Conservation (phyloP, 768 basidiomycete genomes). For the Phlebiopsis flavidoalba region DNA sequence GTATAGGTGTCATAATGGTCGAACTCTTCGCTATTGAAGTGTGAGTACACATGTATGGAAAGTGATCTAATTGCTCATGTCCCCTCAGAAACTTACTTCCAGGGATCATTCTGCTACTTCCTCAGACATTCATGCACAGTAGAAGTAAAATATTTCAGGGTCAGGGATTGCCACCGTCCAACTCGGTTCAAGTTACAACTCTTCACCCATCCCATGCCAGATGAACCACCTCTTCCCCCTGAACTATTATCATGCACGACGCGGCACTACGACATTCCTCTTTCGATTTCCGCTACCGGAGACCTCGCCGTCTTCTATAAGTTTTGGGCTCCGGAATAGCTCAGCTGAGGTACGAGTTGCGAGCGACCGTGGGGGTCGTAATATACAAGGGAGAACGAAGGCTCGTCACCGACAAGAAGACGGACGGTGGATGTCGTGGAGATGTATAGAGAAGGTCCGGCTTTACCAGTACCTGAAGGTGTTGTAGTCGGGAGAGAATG, state of each 20-base stretch:
- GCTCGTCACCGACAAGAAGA: conserved; percentile 57
- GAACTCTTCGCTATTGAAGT: conserved; percentile 74
- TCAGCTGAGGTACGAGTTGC: conserved; percentile 64
- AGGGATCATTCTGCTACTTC: conserved; percentile 79
- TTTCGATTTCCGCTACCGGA: conserved; percentile 71
- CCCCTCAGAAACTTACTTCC: conserved; percentile 60
- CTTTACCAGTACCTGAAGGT: conserved; percentile 44
- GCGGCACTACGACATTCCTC: conserved; percentile 72
- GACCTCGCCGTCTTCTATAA: conserved; percentile 65
- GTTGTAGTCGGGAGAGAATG: conserved; percentile 70
- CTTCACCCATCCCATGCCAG: conserved; percentile 50
- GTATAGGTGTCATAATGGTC: conserved; percentile 70
- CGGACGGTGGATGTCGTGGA: conserved; percentile 63
- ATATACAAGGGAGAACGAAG: conserved; percentile 70
- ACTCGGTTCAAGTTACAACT: conserved; percentile 75
- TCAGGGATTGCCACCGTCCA: conserved; percentile 76
- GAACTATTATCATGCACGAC: conserved; percentile 67
- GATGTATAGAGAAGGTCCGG: conserved; percentile 30
- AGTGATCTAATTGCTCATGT: not conserved
- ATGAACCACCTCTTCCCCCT: conserved; percentile 57
- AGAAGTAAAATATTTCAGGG: conserved; percentile 77
- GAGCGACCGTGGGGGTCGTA: conserved; percentile 65
- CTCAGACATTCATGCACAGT: conserved; percentile 67
- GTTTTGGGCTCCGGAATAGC: conserved; percentile 69
- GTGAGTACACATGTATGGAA: conserved; percentile 27